Evolutionary conservation across 208 protist species (phyloP).

Genomic region (Phytomonas serpens): DNA sequence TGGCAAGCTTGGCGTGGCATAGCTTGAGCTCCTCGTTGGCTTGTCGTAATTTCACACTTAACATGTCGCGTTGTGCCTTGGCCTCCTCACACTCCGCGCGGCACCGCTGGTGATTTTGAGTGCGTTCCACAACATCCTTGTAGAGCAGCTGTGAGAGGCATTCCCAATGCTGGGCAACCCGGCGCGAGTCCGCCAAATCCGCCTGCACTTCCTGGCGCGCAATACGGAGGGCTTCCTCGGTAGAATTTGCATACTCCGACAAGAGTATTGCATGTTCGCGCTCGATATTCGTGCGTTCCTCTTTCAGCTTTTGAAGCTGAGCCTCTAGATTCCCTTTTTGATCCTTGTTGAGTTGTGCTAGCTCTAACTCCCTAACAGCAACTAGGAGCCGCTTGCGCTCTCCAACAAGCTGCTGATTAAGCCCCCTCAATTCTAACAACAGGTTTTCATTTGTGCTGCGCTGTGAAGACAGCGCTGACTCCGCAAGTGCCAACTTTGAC

Average conservation of each 20-base stretch:
- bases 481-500: constrained; percentile 58
- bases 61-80: constrained; percentile 61
- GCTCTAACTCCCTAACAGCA: constrained; percentile 32
- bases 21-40: constrained; percentile 39
- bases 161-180: constrained; percentile 74
- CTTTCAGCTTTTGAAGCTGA: constrained; percentile 28
- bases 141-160: constrained; percentile 79
- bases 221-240: constrained; percentile 50
- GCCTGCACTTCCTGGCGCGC: constrained; percentile 52
- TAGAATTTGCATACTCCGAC: constrained; percentile 64
- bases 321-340: constrained; percentile 41
- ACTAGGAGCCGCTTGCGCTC: constrained; percentile 72
- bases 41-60: constrained; percentile 27
- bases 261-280: constrained; percentile 68
- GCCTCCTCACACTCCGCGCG: constrained; percentile 80
- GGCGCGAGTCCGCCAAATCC: constrained; percentile 59
- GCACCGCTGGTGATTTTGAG: constrained; percentile 58
- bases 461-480: constrained; percentile 75
- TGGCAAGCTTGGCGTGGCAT: constrained; percentile 60
- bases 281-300: constrained; percentile 47
- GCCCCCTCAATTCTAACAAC: constrained; percentile 66
- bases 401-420: constrained; percentile 65
- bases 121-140: constrained; percentile 76
- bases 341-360: constrained; percentile 16
- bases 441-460: constrained; percentile 78